Evolutionary conservation across 2,329 filamentous ascomycete genomes (phyloP).

Genomic region (Penicillium polonicum): DNA sequence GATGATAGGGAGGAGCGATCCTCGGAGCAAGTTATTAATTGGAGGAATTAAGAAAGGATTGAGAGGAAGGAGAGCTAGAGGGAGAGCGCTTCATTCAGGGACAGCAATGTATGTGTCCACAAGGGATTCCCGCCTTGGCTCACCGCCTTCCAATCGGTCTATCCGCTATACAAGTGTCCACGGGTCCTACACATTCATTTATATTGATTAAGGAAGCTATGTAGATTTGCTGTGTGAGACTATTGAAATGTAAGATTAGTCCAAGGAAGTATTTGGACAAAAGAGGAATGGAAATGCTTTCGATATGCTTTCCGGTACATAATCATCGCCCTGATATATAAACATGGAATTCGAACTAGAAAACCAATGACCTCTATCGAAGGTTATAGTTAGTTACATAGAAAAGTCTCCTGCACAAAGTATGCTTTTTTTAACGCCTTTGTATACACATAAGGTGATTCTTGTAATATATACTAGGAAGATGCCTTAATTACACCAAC

Average conservation of each 20-base stretch:
- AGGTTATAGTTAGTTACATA: no score
- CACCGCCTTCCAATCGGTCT: conserved; percentile 23
- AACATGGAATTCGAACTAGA: not conserved
- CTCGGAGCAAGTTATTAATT: conserved; percentile 15
- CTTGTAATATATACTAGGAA: not conserved
- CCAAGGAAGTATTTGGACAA: not conserved
- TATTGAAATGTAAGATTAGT: not conserved
- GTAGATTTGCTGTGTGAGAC: not conserved
- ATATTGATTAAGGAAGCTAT: no score
- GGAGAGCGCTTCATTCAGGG: conserved; percentile 23
- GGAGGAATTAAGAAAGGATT: conserved; percentile 17
- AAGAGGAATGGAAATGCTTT: not conserved
- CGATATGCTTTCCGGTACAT: not conserved
- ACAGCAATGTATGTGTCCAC: conserved; percentile 31
- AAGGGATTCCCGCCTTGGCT: conserved; percentile 28
- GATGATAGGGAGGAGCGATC: conserved; percentile 17
- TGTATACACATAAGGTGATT: no score
- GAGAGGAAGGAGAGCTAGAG: conserved; percentile 22
- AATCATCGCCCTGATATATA: not conserved
- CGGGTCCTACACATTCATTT: not conserved
- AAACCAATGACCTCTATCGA: not conserved
- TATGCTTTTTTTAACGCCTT: no score
- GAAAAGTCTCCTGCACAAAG: no score
- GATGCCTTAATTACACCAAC: no score
- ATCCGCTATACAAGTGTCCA: conserved; percentile 5